Evolutionary conservation across 768 basidiomycete genomes (phyloP).

Genomic region (Clitopilus passeckerianus): DNA sequence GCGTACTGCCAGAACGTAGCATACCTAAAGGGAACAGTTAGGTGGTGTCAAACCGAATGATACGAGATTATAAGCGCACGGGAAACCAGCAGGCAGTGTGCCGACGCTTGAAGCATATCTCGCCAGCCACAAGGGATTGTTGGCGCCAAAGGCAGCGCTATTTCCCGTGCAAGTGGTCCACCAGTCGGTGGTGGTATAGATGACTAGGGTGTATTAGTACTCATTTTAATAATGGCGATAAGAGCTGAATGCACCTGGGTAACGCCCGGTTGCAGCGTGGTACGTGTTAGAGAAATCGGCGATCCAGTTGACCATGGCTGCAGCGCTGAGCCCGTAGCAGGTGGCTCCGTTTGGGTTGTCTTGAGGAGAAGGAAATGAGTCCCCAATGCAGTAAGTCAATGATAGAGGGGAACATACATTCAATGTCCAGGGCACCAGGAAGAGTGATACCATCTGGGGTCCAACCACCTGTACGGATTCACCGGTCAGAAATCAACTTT

Average conservation of each 20-base stretch:
- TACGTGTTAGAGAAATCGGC: constrained; percentile 55
- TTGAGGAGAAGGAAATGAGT: constrained; percentile 13
- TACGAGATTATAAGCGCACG: constrained; percentile 16
- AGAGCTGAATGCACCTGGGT: constrained; percentile 1
- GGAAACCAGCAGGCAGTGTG: constrained; percentile 51
- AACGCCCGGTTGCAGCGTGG: constrained; percentile 39
- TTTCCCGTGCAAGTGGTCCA: constrained; percentile 62
- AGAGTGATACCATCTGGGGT: constrained; percentile 34
- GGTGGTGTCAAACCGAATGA: not conserved
- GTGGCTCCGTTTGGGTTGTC: constrained; percentile 41
- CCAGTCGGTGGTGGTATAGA: constrained; percentile 61
- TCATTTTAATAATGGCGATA: not conserved
- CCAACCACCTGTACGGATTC: constrained; percentile 2
- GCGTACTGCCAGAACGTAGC: constrained; percentile 58
- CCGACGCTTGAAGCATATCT: constrained; percentile 40
- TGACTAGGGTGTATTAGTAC: constrained; percentile 20
- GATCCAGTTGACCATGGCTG: constrained; percentile 57
- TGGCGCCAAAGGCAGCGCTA: constrained; percentile 38
- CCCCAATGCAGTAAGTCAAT: not conserved
- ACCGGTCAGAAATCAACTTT: not conserved
- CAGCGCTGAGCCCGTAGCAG: constrained; percentile 46
- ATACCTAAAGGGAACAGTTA: constrained; percentile 20
- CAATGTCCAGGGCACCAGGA: constrained; percentile 56
- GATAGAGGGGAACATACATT: constrained; percentile 30
- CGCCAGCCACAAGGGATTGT: constrained; percentile 58